Evolutionary conservation across 345 rosid species (phyloP).

Genomic region (Geranium brycei): DNA sequence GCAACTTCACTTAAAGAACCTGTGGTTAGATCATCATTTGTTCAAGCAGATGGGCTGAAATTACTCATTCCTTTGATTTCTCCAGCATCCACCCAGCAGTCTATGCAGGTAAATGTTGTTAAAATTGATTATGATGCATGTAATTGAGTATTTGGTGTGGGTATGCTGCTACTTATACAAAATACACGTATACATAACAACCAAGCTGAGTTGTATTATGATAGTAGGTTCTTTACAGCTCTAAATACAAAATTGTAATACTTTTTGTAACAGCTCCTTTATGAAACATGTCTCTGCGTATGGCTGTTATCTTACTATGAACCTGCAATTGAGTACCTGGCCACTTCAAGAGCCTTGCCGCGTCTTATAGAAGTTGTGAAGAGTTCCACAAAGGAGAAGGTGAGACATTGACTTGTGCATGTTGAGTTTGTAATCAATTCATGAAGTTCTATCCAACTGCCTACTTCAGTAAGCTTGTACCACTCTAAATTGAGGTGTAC

Average conservation of each 20-base stretch:
- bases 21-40: conserved; percentile 68
- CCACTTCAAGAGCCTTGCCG: conserved; percentile 65
- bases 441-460: not conserved
- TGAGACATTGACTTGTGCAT: conserved; percentile 14
- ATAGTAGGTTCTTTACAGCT: no score
- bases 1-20: conserved; percentile 62
- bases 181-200: no score
- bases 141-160: no score
- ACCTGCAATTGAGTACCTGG: conserved; percentile 68
- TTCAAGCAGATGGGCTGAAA: conserved; percentile 70
- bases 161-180: no score
- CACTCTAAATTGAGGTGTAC: no score
- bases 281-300: conserved; percentile 71
- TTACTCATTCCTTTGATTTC: conserved; percentile 59
- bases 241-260: no score
- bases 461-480: not conserved
- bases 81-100: conserved; percentile 84
- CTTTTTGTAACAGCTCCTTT: conserved; percentile 49
- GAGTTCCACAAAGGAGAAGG: conserved; percentile 81
- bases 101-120: conserved; percentile 47
- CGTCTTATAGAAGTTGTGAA: conserved; percentile 59
- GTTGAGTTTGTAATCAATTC: conserved; percentile 1
- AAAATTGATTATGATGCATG: no score
- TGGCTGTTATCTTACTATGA: conserved; percentile 80
- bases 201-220: no score